Conservation (phyloP, 2,329 filamentous ascomycete species). For the Aspergillus vadensis region DNA sequence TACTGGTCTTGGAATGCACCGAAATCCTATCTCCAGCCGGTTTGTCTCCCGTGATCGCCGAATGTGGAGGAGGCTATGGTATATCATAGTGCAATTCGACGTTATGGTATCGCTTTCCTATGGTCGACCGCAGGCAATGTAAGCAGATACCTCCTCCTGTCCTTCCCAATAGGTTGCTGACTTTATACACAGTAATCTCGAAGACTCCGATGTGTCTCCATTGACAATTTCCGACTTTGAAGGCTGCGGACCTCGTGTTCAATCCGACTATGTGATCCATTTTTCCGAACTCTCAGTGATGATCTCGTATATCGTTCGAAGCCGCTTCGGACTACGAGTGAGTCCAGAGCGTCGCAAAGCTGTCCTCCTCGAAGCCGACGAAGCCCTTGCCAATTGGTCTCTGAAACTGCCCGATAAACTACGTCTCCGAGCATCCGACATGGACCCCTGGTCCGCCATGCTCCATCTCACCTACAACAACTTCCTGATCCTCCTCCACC, state of each 20-base stretch:
- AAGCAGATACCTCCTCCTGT: constrained; percentile 20
- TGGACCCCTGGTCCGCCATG: constrained; percentile 48
- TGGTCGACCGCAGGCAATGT: constrained; percentile 56
- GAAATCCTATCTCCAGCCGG: constrained; percentile 44
- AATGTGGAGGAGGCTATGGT: constrained; percentile 49
- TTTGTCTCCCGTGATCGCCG: constrained; percentile 46
- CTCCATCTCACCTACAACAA: constrained; percentile 50
- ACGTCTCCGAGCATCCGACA: constrained; percentile 43
- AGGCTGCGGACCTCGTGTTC: constrained; percentile 48
- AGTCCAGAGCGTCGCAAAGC: constrained; percentile 45
- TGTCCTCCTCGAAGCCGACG: constrained; percentile 45
- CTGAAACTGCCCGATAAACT: constrained; percentile 44
- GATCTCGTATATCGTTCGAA: constrained; percentile 49
- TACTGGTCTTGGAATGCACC: constrained; percentile 58
- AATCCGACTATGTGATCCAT: constrained; percentile 50
- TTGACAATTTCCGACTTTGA: constrained; percentile 51
- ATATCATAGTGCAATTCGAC: constrained; percentile 48
- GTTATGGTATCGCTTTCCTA: constrained; percentile 49
- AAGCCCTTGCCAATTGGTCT: constrained; percentile 46
- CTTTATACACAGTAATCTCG: constrained; percentile 41
- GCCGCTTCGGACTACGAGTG: constrained; percentile 45
- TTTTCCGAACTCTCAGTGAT: constrained; percentile 55
- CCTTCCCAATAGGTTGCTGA: not conserved
- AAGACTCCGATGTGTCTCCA: constrained; percentile 54
- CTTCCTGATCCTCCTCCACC: constrained; percentile 49